phyloP scores from a whole-genome alignment of 768 basidiomycete genomes.

The Agaricus blazei region DNA sequence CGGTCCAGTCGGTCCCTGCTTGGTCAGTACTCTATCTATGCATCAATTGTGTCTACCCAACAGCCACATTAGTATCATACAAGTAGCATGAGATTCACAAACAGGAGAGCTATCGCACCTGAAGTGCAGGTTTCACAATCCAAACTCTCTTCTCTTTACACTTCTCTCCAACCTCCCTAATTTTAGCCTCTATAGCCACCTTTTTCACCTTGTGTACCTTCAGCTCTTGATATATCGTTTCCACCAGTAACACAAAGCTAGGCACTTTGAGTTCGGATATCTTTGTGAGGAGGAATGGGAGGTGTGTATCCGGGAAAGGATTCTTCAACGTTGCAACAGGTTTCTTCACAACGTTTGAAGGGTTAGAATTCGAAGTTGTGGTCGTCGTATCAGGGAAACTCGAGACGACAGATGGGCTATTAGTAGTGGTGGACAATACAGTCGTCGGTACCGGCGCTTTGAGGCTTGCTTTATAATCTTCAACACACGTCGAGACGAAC shows the following conservation, averaged over 20 bases:
- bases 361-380: background rate
- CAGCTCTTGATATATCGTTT: constrained; percentile 67
- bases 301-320: constrained; percentile 62
- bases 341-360: constrained; percentile 21
- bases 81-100: background rate
- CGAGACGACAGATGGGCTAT: constrained; percentile 41
- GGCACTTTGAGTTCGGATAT: constrained; percentile 56
- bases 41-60: background rate
- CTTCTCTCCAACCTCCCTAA: constrained; percentile 73
- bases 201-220: constrained; percentile 73
- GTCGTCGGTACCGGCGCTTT: constrained; percentile 14
- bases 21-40: background rate
- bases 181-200: constrained; percentile 77
- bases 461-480: constrained; percentile 28
- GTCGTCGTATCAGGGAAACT: constrained; percentile 25
- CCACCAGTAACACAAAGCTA: constrained; percentile 63
- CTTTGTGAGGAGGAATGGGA: constrained; percentile 57
- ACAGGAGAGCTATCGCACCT: constrained; percentile 11
- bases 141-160: constrained; percentile 70
- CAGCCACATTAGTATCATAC: background rate
- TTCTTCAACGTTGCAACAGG: constrained; percentile 40
- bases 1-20: too few relatives aligned
- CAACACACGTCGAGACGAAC: constrained; percentile 49
- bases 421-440: constrained; percentile 11
- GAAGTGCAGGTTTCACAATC: constrained; percentile 50